A percentile compares a stretch with the other conserved stretches of the same genome.
Evolutionary conservation across 2,329 filamentous ascomycete species (phyloP).

Genomic region (Fusarium sp.): DNA sequence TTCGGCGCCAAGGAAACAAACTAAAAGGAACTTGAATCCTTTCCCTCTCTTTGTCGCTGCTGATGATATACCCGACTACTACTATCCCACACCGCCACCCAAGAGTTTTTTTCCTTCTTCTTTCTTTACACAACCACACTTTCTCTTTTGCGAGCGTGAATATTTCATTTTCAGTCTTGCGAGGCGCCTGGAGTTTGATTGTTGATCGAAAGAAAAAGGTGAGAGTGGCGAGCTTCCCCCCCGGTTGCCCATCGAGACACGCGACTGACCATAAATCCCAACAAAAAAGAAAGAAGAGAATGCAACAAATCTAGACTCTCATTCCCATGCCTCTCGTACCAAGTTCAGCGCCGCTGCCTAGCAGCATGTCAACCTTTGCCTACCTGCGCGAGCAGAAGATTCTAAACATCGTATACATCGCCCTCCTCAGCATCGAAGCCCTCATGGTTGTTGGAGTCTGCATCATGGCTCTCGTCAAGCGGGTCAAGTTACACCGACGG

Average conservation of each 20-base stretch:
- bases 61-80: conserved; percentile 1
- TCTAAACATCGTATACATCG: conserved; percentile 58
- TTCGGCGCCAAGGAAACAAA: conserved; percentile 34
- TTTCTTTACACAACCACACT: neutral
- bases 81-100: conserved; percentile 29
- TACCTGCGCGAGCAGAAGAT: conserved; percentile 46
- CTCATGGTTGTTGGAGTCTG: conserved; percentile 54
- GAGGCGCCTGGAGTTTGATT: neutral
- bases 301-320: conserved; percentile 1
- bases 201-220: conserved; percentile 6
- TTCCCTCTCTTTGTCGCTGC: conserved; percentile 1
- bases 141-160: neutral
- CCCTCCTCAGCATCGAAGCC: conserved; percentile 56
- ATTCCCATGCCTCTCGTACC: conserved; percentile 37
- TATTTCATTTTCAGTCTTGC: neutral
- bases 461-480: conserved; percentile 44
- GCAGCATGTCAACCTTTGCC: conserved; percentile 35
- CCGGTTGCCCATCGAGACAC: neutral
- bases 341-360: conserved; percentile 28
- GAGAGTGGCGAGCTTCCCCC: neutral
- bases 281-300: conserved; percentile 1
- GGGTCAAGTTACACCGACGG: conserved; percentile 34
- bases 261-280: conserved; percentile 7
- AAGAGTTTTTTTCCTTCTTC: neutral
- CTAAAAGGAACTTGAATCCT: conserved; percentile 23